Percentiles rank a stretch among this genome's conserved stretches.
These are phyloP conservation scores for Colletotrichum chrysophilum DNA, from an alignment of 2,329 filamentous ascomycete genomes.

Conservation along the genomic window DNA sequence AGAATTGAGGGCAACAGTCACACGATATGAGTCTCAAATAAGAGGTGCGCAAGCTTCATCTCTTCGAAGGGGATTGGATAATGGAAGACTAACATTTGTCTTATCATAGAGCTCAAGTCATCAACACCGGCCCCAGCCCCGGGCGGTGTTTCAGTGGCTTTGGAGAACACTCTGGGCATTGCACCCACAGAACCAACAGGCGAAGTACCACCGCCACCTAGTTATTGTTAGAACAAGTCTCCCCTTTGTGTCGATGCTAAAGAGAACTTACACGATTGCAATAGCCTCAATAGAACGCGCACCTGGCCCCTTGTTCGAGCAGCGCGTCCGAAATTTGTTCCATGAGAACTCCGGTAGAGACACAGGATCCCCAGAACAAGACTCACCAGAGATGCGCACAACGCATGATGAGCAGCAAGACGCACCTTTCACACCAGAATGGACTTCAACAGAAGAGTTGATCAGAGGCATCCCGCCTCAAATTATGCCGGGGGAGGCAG, in stretches of 20 bases:
- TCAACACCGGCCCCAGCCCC: neutral
- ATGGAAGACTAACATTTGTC: neutral
- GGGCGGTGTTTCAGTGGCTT: neutral
- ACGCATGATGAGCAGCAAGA: neutral
- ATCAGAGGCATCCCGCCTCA: slow-evolving; percentile 16
- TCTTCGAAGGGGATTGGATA: neutral
- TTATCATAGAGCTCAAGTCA: neutral
- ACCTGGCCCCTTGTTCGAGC: slow-evolving; percentile 8
- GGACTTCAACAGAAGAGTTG: slow-evolving; percentile 14
- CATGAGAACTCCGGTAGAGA: slow-evolving; percentile 15
- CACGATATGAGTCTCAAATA: slow-evolving; percentile 10
- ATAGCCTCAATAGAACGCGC: slow-evolving; percentile 18
- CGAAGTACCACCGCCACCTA: slow-evolving; percentile 14
- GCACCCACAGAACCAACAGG: slow-evolving; percentile 9
- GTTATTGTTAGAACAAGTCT: neutral
- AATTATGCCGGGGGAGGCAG: slow-evolving; percentile 17
- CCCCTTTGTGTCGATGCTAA: neutral
- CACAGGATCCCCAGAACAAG: neutral
- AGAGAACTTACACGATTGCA: neutral
- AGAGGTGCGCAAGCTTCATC: neutral
- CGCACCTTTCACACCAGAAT: slow-evolving; percentile 11
- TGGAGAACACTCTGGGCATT: slow-evolving; percentile 8
- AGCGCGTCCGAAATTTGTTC: slow-evolving; percentile 4
- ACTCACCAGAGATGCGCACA: neutral
- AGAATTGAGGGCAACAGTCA: slow-evolving; percentile 7